Conservation (phyloP, 306 rosid species). For the Cucurbita argyrosperma region DNA sequence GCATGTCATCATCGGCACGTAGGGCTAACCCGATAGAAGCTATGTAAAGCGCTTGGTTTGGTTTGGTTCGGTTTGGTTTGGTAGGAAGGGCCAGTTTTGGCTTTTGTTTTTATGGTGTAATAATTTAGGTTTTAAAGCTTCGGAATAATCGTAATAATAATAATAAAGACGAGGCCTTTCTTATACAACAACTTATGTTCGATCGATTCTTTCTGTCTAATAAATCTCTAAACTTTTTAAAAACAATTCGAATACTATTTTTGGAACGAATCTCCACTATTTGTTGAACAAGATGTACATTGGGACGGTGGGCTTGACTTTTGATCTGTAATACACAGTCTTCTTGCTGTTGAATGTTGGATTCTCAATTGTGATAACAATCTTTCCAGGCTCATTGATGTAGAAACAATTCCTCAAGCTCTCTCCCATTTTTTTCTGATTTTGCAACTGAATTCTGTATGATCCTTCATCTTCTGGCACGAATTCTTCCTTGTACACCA, state of each 20-base stretch:
- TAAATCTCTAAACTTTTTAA: too few relatives aligned
- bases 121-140: not conserved
- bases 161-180: constrained; percentile 10
- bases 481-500: constrained; percentile 74
- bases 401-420: constrained; percentile 64
- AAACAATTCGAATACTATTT: too few relatives aligned
- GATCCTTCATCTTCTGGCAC: constrained; percentile 83
- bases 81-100: constrained; percentile 3
- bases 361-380: constrained; percentile 50
- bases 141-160: not conserved
- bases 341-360: constrained; percentile 48
- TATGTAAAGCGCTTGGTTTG: not conserved
- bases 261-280: too few relatives aligned
- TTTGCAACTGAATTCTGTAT: constrained; percentile 47
- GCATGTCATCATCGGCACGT: not conserved
- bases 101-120: not conserved
- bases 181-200: not conserved
- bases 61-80: not conserved
- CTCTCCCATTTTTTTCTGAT: constrained; percentile 41
- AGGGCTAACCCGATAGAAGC: not conserved
- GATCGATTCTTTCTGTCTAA: too few relatives aligned
- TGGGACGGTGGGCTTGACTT: constrained; percentile 48
- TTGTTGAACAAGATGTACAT: constrained; percentile 26
- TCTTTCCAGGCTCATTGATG: constrained; percentile 74
- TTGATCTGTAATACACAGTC: constrained; percentile 47